Evolutionary conservation across 331 rosid genomes (phyloP), one percentile per base, ranked within the genome.

Genomic region (Acacia concinna): DNA sequence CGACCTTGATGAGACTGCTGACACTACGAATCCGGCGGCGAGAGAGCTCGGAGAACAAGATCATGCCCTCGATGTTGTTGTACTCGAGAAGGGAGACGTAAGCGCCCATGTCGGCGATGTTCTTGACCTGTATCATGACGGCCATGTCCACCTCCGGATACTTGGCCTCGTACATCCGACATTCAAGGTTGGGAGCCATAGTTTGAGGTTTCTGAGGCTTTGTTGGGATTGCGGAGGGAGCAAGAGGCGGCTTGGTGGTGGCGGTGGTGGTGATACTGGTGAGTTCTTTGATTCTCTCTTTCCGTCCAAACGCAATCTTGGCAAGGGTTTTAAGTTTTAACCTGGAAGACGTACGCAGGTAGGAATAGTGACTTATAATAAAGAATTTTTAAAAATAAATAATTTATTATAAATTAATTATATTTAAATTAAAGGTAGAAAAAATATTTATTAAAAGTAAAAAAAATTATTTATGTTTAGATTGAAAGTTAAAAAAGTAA

Each of bases 131-230:
- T 20, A 96, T 93, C 99, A 96, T 93, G 71, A 96, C 97, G 76
- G 94, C 97, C 98, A 91, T 93, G 89, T 96, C 99, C 0, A 96
- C 99, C 81, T 96, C 98, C 0, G 99, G 99, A 78, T 93, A 96
- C 78, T 54, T 86, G 15, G 98, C 83, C 34, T 96, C 99, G 93
- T 93, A 96, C 99, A 93, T 96, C 0, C 98, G 94, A 72, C 99
- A 93, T 81, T 96, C 98, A 1, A 93, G 83, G 56, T 96, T 96
- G 47, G 94, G 97, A 31, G 91, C 88, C 98, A 94, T 90, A 8
- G 64, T 21, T 34, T 34, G 17, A n/a, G 25, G 9, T 2, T 31
- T 47, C 28, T 8, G 54, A 40, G 73, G 35, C n/a, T n/a, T n/a
- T n/a, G n/a, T n/a, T n/a, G n/a, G n/a, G n/a, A n/a, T n/a, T n/a